Evolutionary conservation across 2,329 filamentous ascomycete species (phyloP).

Genomic region (Nigrospora sphaerica): DNA sequence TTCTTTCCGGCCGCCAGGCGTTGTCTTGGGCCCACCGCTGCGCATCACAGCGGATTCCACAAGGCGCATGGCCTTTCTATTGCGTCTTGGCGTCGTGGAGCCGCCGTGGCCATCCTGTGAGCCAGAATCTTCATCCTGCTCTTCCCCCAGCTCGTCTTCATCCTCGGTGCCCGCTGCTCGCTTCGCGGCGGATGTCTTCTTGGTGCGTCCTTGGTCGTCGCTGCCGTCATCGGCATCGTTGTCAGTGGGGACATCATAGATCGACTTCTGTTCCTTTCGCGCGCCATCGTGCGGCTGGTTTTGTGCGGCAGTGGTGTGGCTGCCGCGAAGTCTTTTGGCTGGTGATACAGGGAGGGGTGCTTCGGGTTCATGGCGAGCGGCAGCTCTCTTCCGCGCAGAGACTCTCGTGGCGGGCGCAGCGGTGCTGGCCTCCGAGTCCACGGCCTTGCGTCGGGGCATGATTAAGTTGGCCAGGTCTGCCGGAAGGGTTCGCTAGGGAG

Average conservation of each 20-base stretch:
- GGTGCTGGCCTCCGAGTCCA: not conserved
- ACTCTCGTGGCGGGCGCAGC: not conserved
- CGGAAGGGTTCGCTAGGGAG: too few species aligned
- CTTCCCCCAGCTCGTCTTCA: too few species aligned
- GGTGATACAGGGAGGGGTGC: not conserved
- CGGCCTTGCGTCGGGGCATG: not conserved
- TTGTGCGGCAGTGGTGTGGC: conserved; percentile 1
- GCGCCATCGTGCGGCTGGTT: not conserved
- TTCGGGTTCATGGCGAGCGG: not conserved
- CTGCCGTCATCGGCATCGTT: not conserved
- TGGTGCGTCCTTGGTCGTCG: not conserved
- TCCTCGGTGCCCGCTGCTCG: too few species aligned
- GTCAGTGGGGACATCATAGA: conserved; percentile 4
- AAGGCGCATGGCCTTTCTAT: not conserved
- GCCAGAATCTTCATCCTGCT: not conserved
- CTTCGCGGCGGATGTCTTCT: not conserved
- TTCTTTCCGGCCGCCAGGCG: not conserved
- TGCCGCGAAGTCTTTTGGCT: conserved; percentile 2
- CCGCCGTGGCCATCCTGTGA: not conserved
- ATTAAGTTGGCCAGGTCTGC: not conserved
- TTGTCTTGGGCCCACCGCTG: too few species aligned
- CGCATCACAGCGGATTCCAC: too few species aligned
- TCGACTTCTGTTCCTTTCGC: not conserved
- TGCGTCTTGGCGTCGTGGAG: not conserved
- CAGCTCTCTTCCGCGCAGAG: not conserved